A percentile compares a stretch with the other conserved stretches of the same genome.
These are phyloP conservation scores for Floccularia luteovirens DNA, from an alignment of 768 basidiomycete genomes.

Conservation along the genomic window DNA sequence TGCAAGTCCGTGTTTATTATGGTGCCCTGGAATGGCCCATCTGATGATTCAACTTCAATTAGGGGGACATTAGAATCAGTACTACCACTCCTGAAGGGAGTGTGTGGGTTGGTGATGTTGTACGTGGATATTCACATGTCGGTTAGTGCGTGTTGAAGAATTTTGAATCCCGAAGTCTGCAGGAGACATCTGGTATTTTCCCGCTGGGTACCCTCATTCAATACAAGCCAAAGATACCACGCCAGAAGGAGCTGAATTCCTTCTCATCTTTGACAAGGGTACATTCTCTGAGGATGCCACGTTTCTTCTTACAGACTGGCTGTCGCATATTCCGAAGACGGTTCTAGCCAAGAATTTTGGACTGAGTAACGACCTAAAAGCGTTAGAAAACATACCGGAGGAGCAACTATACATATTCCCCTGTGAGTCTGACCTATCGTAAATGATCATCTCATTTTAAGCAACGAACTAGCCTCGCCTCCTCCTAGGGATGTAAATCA, in stretches of 20 bases:
- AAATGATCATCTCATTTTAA: slow-evolving; percentile 2
- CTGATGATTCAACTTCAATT: slow-evolving; percentile 5
- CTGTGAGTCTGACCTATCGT: slow-evolving; percentile 11
- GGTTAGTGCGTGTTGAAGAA: background rate
- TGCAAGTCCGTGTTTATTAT: too few relatives aligned
- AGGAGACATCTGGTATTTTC: slow-evolving; percentile 54
- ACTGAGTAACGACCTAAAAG: slow-evolving; percentile 23
- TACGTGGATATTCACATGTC: slow-evolving; percentile 16
- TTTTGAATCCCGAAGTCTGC: slow-evolving; percentile 9
- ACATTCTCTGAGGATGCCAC: slow-evolving; percentile 51
- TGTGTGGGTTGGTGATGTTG: slow-evolving; percentile 45
- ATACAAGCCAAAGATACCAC: slow-evolving; percentile 43
- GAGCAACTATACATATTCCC: slow-evolving; percentile 48
- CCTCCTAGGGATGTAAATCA: slow-evolving; percentile 31
- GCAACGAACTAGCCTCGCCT: slow-evolving; percentile 24
- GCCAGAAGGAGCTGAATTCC: slow-evolving; percentile 42
- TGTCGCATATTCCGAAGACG: slow-evolving; percentile 50
- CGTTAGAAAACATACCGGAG: slow-evolving; percentile 49
- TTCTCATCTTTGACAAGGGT: slow-evolving; percentile 35
- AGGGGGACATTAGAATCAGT: slow-evolving; percentile 40
- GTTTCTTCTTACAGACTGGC: slow-evolving; percentile 60
- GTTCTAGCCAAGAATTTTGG: slow-evolving; percentile 64
- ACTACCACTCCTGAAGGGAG: slow-evolving; percentile 46
- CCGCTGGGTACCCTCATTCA: slow-evolving; percentile 48
- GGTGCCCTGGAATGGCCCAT: too few relatives aligned